Evolutionary conservation across 108 stramenopile genomes (phyloP).

Genomic region (Poteriospumella lacustris): DNA sequence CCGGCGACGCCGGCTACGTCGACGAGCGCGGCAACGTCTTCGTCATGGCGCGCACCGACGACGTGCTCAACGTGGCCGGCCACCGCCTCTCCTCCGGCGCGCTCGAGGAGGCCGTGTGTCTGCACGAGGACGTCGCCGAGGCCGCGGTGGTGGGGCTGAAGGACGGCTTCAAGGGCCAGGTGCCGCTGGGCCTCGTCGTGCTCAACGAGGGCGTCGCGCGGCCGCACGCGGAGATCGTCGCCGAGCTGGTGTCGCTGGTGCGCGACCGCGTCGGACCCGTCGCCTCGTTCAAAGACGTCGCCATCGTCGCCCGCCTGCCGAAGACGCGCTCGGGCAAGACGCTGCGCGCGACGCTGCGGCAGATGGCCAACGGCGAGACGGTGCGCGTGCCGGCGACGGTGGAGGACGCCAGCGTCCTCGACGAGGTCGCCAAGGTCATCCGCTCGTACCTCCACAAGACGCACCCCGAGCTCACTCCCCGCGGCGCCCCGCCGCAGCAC

Average conservation of each 20-base stretch:
- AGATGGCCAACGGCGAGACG: constrained; percentile 62
- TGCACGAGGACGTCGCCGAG: constrained; percentile 60
- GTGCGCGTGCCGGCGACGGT: constrained; percentile 64
- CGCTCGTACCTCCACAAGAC: no score
- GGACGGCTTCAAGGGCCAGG: constrained; percentile 63
- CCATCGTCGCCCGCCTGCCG: constrained; percentile 55
- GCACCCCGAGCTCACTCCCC: no score
- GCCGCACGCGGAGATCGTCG: constrained; percentile 36
- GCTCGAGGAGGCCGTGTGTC: constrained; percentile 51
- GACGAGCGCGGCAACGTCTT: neutral
- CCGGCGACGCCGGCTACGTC: neutral
- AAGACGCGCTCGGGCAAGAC: constrained; percentile 71
- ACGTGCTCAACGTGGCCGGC: constrained; percentile 12
- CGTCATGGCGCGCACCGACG: neutral
- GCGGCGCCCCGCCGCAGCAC: no score
- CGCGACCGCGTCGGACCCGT: constrained; percentile 61
- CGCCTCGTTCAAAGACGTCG: constrained; percentile 59
- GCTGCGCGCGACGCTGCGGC: constrained; percentile 58
- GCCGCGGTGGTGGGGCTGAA: constrained; percentile 62
- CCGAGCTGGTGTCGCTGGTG: constrained; percentile 55
- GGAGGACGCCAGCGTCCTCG: constrained; percentile 62
- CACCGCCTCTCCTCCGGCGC: neutral
- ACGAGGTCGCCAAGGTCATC: no score
- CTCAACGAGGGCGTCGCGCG: constrained; percentile 32
- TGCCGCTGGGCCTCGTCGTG: constrained; percentile 66